phyloP scores from a whole-genome alignment of 768 basidiomycete species.

The Crepidotus variabilis region DNA sequence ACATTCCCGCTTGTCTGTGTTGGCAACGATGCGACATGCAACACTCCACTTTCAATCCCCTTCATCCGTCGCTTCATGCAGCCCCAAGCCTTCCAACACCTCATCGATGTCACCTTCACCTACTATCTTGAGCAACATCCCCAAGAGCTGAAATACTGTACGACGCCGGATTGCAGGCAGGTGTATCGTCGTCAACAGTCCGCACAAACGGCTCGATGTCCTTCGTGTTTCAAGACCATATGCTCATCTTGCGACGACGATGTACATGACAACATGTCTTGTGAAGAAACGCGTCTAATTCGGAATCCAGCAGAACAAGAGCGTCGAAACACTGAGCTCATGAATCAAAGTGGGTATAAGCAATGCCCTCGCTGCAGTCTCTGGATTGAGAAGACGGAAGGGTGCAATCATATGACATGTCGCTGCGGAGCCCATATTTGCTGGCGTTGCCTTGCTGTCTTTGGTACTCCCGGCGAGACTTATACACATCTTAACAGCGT shows the following conservation, averaged over 20 bases:
- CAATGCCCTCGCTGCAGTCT: constrained; percentile 43
- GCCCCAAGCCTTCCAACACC: constrained; percentile 42
- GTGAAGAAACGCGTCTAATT: constrained; percentile 31
- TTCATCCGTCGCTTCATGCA: constrained; percentile 49
- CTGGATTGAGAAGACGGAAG: constrained; percentile 45
- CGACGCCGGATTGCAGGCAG: constrained; percentile 68
- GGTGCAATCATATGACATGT: constrained; percentile 56
- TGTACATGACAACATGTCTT: constrained; percentile 49
- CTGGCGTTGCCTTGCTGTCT: constrained; percentile 49
- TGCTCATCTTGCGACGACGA: constrained; percentile 48
- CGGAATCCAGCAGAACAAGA: constrained; percentile 38
- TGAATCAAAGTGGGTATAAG: constrained; percentile 34
- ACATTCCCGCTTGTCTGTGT: constrained; percentile 64
- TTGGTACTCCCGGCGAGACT: constrained; percentile 18
- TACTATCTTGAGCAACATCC: constrained; percentile 52
- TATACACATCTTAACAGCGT: constrained; percentile 32
- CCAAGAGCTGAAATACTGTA: constrained; percentile 60
- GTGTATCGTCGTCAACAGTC: constrained; percentile 44
- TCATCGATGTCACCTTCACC: constrained; percentile 55
- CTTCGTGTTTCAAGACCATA: constrained; percentile 46
- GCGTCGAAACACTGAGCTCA: constrained; percentile 36
- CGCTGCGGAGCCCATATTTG: constrained; percentile 50
- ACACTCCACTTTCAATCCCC: constrained; percentile 47
- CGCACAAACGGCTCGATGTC: constrained; percentile 37
- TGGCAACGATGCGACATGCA: constrained; percentile 55